Evolutionary conservation across 1,284 basidiomycete genomes (phyloP).

Genomic region (Ustilago sp.): DNA sequence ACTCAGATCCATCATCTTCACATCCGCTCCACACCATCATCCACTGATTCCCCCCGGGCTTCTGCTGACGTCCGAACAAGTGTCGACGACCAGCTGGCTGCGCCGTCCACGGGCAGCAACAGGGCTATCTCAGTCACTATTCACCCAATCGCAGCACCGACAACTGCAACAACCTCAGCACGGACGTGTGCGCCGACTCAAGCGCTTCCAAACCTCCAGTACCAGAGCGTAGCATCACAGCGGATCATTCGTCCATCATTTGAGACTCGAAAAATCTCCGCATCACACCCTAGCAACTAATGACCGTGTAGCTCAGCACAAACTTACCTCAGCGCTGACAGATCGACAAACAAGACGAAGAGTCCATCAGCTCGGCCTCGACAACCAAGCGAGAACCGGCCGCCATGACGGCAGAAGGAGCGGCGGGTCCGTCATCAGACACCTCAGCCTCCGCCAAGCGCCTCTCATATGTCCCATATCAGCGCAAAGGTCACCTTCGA

Average conservation of each 20-base stretch:
- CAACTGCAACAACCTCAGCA: neutral
- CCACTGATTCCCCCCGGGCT: neutral
- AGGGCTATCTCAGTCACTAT: too few relatives aligned
- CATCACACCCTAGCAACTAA: neutral
- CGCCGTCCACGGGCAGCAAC: neutral
- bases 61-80: neutral
- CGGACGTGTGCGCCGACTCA: neutral
- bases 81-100: neutral
- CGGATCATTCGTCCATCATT: neutral
- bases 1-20: neutral
- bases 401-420: conserved; percentile 24
- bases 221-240: neutral
- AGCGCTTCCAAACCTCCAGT: neutral
- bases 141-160: too few relatives aligned
- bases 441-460: conserved; percentile 33
- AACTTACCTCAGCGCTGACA: neutral
- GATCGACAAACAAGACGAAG: neutral
- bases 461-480: conserved; percentile 48
- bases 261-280: neutral
- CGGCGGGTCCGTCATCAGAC: conserved; percentile 10
- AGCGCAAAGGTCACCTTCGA: conserved; percentile 37
- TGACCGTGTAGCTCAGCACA: neutral
- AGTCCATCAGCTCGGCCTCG: neutral
- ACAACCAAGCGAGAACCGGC: neutral
- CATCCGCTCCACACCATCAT: neutral